Conservation (phyloP, 208 protist genomes). For the Crithidia expoeki region DNA sequence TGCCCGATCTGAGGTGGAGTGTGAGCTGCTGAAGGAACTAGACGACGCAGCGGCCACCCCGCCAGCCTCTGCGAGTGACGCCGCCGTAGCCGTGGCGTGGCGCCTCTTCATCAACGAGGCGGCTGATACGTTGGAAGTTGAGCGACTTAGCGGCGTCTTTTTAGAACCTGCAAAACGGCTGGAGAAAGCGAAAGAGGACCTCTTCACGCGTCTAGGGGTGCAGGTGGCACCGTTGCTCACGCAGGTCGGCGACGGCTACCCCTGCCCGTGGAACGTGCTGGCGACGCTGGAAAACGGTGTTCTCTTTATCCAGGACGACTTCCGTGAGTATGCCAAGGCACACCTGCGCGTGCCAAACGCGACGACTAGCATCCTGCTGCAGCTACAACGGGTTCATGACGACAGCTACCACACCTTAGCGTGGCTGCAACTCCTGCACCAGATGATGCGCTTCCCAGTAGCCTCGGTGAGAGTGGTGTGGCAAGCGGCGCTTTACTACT, state of each 20-base stretch:
- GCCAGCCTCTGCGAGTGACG: not conserved
- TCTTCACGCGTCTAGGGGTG: slow-evolving; percentile 55
- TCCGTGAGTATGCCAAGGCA: slow-evolving; percentile 23
- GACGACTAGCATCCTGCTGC: slow-evolving; percentile 47
- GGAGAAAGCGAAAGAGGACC: slow-evolving; percentile 9
- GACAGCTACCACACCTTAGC: slow-evolving; percentile 65
- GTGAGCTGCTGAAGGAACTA: slow-evolving; percentile 29
- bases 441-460: slow-evolving; percentile 70
- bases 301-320: slow-evolving; percentile 23
- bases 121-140: slow-evolving; percentile 62
- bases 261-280: slow-evolving; percentile 82
- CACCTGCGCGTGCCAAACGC: slow-evolving; percentile 63
- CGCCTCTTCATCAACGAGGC: slow-evolving; percentile 68
- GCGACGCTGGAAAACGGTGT: slow-evolving; percentile 45
- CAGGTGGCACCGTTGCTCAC: slow-evolving; percentile 43
- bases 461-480: slow-evolving; percentile 67
- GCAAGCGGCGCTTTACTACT: slow-evolving; percentile 71
- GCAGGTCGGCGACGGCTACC: slow-evolving; percentile 52
- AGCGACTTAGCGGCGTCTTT: slow-evolving; percentile 71
- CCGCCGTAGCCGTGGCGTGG: slow-evolving; percentile 9
- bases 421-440: slow-evolving; percentile 69
- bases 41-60: slow-evolving; percentile 27
- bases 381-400: slow-evolving; percentile 51
- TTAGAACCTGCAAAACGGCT: slow-evolving; percentile 27
- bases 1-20: slow-evolving; percentile 32